Base-by-base conservation (phyloP, 169 alveolate genomes). In the Toxoplasma gondii region DNA sequence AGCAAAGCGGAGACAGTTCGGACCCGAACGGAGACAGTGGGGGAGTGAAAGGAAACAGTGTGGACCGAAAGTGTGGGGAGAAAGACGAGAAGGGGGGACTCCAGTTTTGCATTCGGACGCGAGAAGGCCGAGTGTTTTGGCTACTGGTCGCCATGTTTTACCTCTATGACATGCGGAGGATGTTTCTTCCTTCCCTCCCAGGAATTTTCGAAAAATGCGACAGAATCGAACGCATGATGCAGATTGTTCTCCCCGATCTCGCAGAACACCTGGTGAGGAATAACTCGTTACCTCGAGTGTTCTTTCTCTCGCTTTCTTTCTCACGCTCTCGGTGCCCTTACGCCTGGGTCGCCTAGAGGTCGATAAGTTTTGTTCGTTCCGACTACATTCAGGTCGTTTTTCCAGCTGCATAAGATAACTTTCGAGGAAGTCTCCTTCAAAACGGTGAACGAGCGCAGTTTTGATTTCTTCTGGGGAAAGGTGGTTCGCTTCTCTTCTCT, bases 151-250 rank as follows among this genome's bases (percentile, higher is more conserved):
- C 91, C 41, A 39, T 86, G 49, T 86, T 86, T 29, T 49, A 86
- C 44, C 58, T 86, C 34, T 86, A 86, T 44, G 91, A 86, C 69
- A 31, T 86, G 91, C 49, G 91, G 43, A 86, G 91, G 10, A 41
- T 86, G 31, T 86, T 39, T n/a, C 91, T 86, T 27, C 91, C 91
- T 12, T 17, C 91, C 44, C 91, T 86, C 43, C 91, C 91, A 34
- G 91, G 91, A 10, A 78, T 86, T 45, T 86, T 86, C 78, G 78
- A 45, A 43, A 43, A 49, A 29, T 86, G 91, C 78, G 80, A 39
- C 64, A 49, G 64, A 24, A 67, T 86, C 69, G 91, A 86, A 49
- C 38, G 44, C 31, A 86, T 86, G 80, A 39, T 86, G 80, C 49
- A 27, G 27, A 49, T 86, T 27, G 64, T 39, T 27, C 49, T 45